These are phyloP conservation scores for Aureobasidium sp. DNA, from an alignment of 2,329 filamentous ascomycete genomes.

Conservation along the genomic window DNA sequence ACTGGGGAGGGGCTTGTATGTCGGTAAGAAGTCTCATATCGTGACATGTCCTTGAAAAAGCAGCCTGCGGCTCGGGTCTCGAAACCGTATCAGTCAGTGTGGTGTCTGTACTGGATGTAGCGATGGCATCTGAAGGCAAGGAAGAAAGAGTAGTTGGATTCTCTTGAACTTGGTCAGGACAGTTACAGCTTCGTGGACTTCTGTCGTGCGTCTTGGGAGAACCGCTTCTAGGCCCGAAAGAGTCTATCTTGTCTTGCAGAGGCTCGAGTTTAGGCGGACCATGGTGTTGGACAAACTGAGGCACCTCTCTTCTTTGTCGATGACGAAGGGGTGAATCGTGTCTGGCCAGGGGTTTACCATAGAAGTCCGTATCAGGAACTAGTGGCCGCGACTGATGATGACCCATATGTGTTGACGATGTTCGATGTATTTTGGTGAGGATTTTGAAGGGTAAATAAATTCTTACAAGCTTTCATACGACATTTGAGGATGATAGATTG, in stretches of 20 bases:
- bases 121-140: background rate
- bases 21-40: background rate
- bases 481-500: background rate
- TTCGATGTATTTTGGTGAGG: background rate
- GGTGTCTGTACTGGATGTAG: background rate
- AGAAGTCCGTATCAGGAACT: background rate
- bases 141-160: background rate
- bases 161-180: background rate
- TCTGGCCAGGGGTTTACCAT: background rate
- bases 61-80: background rate
- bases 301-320: background rate
- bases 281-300: background rate
- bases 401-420: background rate
- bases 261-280: background rate
- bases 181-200: background rate
- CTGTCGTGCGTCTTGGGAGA: background rate
- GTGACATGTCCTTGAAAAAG: background rate
- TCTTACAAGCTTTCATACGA: background rate
- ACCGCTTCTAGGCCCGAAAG: background rate
- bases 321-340: background rate
- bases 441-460: no score
- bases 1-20: background rate
- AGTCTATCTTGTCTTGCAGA: background rate
- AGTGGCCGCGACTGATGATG: background rate
- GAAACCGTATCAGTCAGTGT: background rate